Evolutionary conservation across 805 yeast genomes (phyloP).

Genomic region (Lipomyces lipofer): DNA sequence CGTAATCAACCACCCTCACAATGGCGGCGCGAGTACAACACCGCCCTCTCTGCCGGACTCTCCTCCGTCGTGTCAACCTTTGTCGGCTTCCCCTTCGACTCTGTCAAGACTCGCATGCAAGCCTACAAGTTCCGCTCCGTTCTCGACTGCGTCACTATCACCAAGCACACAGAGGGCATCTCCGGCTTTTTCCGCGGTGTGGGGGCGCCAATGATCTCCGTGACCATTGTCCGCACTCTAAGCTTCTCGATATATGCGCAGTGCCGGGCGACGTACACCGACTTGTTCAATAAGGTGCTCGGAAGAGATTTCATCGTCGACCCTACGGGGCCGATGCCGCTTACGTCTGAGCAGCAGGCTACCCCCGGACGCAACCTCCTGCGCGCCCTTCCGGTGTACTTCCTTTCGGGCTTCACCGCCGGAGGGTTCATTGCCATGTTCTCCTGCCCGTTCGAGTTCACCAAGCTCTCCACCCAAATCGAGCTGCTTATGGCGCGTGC

Average conservation of each 20-base stretch:
- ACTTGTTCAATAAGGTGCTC: slow-evolving; percentile 6
- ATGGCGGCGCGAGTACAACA: slow-evolving; percentile 27
- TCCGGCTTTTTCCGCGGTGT: slow-evolving; percentile 75
- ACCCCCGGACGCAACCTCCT: slow-evolving; percentile 18
- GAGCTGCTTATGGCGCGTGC: slow-evolving; percentile 45
- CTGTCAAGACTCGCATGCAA: slow-evolving; percentile 85
- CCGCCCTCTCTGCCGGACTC: slow-evolving; percentile 58
- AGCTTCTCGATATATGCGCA: slow-evolving; percentile 64
- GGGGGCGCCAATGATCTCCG: slow-evolving; percentile 33
- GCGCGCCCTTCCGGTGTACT: slow-evolving; percentile 29
- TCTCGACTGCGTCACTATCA: slow-evolving; percentile 56
- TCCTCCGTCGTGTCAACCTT: slow-evolving; percentile 64
- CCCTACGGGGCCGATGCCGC: slow-evolving; percentile 9
- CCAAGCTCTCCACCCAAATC: slow-evolving; percentile 78
- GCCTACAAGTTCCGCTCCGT: slow-evolving; percentile 64
- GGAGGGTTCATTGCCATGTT: slow-evolving; percentile 64
- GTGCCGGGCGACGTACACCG: slow-evolving; percentile 46
- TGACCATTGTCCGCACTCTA: slow-evolving; percentile 55
- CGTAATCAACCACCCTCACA: neutral
- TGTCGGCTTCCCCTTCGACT: slow-evolving; percentile 82
- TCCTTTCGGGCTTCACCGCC: slow-evolving; percentile 60
- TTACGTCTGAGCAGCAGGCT: slow-evolving; percentile 18
- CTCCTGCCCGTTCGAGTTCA: slow-evolving; percentile 84
- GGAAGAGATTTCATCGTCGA: slow-evolving; percentile 20
- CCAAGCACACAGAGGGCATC: slow-evolving; percentile 63